A percentile compares a stretch with the other conserved stretches of the same genome.
These are phyloP conservation scores for Pyrenophora graminea DNA, from an alignment of 2,329 filamentous ascomycete genomes.

Conservation along the genomic window DNA sequence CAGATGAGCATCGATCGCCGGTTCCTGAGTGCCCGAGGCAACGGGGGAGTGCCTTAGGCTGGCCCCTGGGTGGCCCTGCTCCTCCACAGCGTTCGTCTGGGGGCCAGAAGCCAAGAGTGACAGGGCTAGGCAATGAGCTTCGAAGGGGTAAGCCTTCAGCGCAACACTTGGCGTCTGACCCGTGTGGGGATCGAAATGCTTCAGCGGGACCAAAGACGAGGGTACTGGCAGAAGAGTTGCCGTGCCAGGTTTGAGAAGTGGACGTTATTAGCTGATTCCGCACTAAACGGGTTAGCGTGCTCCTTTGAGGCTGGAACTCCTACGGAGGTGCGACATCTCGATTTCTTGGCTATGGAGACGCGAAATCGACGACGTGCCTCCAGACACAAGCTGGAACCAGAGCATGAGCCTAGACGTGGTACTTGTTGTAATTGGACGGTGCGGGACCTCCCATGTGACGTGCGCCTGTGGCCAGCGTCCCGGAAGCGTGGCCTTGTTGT, in stretches of 20 bases:
- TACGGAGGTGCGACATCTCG: slow-evolving; percentile 38
- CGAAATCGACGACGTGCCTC: slow-evolving; percentile 3
- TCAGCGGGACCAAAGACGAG: slow-evolving; percentile 15
- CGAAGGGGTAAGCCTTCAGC: slow-evolving; percentile 33
- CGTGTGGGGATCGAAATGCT: slow-evolving; percentile 31
- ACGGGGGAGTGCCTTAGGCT: slow-evolving; percentile 7
- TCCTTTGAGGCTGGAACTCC: slow-evolving; percentile 22
- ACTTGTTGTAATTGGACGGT: slow-evolving; percentile 25
- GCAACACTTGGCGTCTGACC: slow-evolving; percentile 35
- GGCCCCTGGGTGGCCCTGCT: slow-evolving; percentile 22
- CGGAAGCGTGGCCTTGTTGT: background rate
- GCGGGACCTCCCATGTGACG: slow-evolving; percentile 22
- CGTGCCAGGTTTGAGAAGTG: slow-evolving; percentile 25
- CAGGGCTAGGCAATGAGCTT: slow-evolving; percentile 35
- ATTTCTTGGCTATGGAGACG: slow-evolving; percentile 24
- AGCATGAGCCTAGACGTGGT: slow-evolving; percentile 12
- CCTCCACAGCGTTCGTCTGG: slow-evolving; percentile 33
- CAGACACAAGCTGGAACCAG: slow-evolving; percentile 11
- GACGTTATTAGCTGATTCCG: slow-evolving; percentile 23
- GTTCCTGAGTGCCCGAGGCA: slow-evolving; percentile 23
- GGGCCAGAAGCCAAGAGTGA: slow-evolving; percentile 16
- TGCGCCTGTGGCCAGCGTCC: slow-evolving; percentile 5
- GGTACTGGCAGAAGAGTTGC: slow-evolving; percentile 12
- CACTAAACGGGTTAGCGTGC: slow-evolving; percentile 18
- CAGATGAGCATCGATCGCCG: slow-evolving; percentile 19